These are phyloP conservation scores for Lipomyces sp. DNA, from an alignment of 805 yeast species.

Conservation along the genomic window DNA sequence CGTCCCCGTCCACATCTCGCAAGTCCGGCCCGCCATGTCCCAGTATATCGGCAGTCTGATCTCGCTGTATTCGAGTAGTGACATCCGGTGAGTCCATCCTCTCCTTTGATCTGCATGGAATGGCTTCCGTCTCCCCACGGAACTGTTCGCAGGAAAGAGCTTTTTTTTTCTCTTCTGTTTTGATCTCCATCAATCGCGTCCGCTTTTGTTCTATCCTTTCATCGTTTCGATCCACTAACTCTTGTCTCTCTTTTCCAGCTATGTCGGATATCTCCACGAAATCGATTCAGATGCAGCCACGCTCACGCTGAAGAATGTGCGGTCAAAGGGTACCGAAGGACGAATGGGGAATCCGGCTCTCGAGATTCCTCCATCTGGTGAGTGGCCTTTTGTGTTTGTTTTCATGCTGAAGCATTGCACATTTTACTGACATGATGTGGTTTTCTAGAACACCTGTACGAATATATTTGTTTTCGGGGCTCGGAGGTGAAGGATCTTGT, in stretches of 20 bases:
- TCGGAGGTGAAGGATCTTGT: conserved; percentile 86
- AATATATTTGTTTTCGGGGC: conserved; percentile 81
- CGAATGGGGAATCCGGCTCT: conserved; percentile 65
- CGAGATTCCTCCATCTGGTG: conserved; percentile 64
- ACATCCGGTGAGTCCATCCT: conserved; percentile 49
- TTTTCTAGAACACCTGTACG: conserved; percentile 52
- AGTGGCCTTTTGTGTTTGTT: conserved; percentile 27
- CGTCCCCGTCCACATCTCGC: background rate
- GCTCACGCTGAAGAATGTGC: conserved; percentile 74
- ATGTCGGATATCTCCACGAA: conserved; percentile 82
- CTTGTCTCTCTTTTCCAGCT: too few species aligned
- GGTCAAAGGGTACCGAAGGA: conserved; percentile 90
- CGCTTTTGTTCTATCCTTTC: too few species aligned
- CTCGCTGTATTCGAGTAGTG: conserved; percentile 71
- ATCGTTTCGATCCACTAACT: too few species aligned
- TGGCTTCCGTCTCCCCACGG: too few species aligned
- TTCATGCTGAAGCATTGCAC: background rate
- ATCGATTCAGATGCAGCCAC: conserved; percentile 90
- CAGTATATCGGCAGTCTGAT: conserved; percentile 90
- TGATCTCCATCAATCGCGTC: background rate
- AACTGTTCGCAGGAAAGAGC: too few species aligned
- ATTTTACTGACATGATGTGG: background rate
- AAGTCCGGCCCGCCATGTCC: too few species aligned
- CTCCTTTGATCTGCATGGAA: too few species aligned
- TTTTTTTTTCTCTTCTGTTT: too few species aligned